Evolutionary conservation across 345 rosid genomes (phyloP).

Genomic region (Melaleuca quinquenervia): DNA sequence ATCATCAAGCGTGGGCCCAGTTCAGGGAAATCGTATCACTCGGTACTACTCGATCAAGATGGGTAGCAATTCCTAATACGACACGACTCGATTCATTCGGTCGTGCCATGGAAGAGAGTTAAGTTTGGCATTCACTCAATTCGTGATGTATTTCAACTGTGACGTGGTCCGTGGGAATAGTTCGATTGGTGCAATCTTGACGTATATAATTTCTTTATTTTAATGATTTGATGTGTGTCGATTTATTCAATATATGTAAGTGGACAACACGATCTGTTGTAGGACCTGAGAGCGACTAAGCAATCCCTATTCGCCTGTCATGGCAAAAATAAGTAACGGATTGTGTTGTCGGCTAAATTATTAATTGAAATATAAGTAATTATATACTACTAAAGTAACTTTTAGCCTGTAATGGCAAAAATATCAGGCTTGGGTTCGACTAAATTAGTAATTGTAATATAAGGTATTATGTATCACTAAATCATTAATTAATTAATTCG

Average conservation of each 20-base stretch:
- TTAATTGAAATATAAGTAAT: too few relatives aligned
- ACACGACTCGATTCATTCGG: neutral
- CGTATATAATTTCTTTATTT: too few relatives aligned
- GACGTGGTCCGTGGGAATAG: neutral
- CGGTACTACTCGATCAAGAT: neutral
- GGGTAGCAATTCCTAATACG: neutral
- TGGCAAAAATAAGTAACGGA: neutral
- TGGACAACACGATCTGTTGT: rapidly evolving
- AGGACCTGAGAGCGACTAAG: rapidly evolving
- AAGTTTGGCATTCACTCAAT: neutral
- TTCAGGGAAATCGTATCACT: neutral
- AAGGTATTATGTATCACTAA: too few relatives aligned
- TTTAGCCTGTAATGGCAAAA: too few relatives aligned
- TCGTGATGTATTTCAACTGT: neutral
- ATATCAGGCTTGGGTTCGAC: too few relatives aligned
- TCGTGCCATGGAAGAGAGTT: rapidly evolving
- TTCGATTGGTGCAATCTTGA: neutral
- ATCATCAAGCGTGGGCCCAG: neutral
- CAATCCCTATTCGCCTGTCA: neutral
- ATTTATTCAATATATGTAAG: neutral
- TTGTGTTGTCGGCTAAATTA: too few relatives aligned
- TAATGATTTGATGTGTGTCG: neutral
- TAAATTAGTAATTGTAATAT: too few relatives aligned
- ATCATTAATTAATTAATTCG: too few relatives aligned
- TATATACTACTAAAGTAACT: too few relatives aligned